A percentile compares a stretch with the other conserved stretches of the same genome.
These are phyloP conservation scores for Pyrenula massariospora DNA, from an alignment of 495 filamentous ascomycete genomes.

Conservation along the genomic window DNA sequence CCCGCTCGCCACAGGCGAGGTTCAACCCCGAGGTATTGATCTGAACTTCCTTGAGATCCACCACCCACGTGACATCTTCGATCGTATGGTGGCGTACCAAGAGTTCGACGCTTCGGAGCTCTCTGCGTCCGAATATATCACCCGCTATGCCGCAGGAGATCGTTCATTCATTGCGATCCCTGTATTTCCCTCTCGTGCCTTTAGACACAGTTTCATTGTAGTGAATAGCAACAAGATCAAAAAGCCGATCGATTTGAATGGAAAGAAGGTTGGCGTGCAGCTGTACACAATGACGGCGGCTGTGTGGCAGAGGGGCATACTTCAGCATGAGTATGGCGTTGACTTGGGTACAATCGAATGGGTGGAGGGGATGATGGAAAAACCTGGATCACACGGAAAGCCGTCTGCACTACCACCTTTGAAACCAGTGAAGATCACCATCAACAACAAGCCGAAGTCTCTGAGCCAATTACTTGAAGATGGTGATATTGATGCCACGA, in stretches of 20 bases:
- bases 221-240: conserved; percentile 21
- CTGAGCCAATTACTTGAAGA: conserved; percentile 23
- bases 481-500: conserved; percentile 26
- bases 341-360: conserved; percentile 21
- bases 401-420: conserved; percentile 11
- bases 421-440: conserved; percentile 14
- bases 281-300: conserved; percentile 31
- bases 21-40: conserved; percentile 15
- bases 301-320: conserved; percentile 23
- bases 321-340: conserved; percentile 21
- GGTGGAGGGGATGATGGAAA: conserved; percentile 22
- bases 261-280: conserved; percentile 26
- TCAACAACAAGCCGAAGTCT: conserved; percentile 15
- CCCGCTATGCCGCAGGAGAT: conserved; percentile 16
- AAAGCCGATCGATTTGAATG: conserved; percentile 22
- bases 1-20: conserved; percentile 11
- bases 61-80: conserved; percentile 20
- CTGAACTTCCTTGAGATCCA: conserved; percentile 18
- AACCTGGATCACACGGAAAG: conserved; percentile 18
- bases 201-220: conserved; percentile 26
- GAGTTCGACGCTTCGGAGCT: conserved; percentile 29
- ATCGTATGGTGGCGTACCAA: conserved; percentile 6
- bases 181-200: conserved; percentile 24
- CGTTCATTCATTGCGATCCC: conserved; percentile 24
- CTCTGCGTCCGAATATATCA: conserved; percentile 24